Percentiles rank a stretch among this genome's conserved stretches.
Evolutionary conservation across 1,284 basidiomycete species (phyloP).

Genomic region (Golubevia sp.): DNA sequence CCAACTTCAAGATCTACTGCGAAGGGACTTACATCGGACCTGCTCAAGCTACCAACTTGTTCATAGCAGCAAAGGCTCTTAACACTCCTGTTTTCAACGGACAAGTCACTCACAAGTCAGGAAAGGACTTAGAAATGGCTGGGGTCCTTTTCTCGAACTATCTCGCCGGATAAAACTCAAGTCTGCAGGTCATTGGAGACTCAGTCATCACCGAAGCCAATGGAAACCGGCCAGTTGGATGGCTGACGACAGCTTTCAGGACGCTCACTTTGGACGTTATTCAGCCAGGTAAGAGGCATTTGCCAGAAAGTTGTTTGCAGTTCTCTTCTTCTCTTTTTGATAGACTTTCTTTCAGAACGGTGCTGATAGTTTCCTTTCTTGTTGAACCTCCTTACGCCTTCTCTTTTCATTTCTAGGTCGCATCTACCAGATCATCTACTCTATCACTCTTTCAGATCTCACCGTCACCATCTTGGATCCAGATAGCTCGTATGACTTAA

Average conservation of each 20-base stretch:
- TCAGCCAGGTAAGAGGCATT: slow-evolving; percentile 67
- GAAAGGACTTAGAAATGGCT: slow-evolving; percentile 33
- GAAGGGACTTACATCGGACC: too few relatives aligned
- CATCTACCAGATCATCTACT: slow-evolving; percentile 51
- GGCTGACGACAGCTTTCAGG: slow-evolving; percentile 50
- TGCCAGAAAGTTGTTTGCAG: slow-evolving; percentile 75
- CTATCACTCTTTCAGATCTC: slow-evolving; percentile 52
- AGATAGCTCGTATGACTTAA: too few relatives aligned
- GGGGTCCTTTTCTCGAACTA: slow-evolving; percentile 53
- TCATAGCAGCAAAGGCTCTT: slow-evolving; percentile 39
- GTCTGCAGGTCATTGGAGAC: slow-evolving; percentile 35
- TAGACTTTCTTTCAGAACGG: too few relatives aligned
- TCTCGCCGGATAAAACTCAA: slow-evolving; percentile 43
- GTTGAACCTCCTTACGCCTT: too few relatives aligned
- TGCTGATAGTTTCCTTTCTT: too few relatives aligned
- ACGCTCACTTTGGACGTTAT: slow-evolving; percentile 36
- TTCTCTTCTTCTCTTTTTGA: too few relatives aligned
- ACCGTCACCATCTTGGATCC: slow-evolving; percentile 35
- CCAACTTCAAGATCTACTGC: slow-evolving; percentile 56
- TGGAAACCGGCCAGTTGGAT: slow-evolving; percentile 45
- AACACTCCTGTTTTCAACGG: slow-evolving; percentile 36
- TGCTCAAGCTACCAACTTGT: slow-evolving; percentile 35
- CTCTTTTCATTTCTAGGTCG: too few relatives aligned
- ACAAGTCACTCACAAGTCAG: slow-evolving; percentile 33
- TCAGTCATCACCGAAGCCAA: slow-evolving; percentile 42